Evolutionary conservation across 805 yeast species (phyloP), one percentile per base, ranked within the genome.

Genomic region (Candida piceae): DNA sequence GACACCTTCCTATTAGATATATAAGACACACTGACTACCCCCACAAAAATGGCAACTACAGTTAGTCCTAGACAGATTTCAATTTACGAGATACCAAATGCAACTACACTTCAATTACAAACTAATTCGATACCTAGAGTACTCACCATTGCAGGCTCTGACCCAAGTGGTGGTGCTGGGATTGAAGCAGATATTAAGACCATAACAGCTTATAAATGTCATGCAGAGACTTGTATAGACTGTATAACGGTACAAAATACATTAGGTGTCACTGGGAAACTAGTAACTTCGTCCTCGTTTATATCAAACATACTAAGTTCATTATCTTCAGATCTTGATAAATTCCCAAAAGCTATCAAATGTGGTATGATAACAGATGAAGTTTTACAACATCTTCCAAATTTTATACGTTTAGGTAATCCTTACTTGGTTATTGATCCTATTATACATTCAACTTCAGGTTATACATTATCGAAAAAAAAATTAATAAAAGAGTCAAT

Each of bases 91-190:
- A 31, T 31, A 13, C n/a, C 11, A 7, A 31, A 31, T 13, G 17
- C 24, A 3, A 25, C 29, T n/a, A 25, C 12, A 4, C 22, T 18
- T 12, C 8, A 12, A 17, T 8, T 28, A 16, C 29, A 32, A n/a
- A 9, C 27, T 8, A n/a, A 7, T 13, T 19, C 28, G 7, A 10
- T n/a, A 8, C 66, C 69, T 3, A 62, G 64, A 1, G 74, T 72
- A 1, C 46, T 72, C 38, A 67, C 72, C 1, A 60, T 72, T 30
- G 87, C 87, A 2, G 95, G 95, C 0, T 80, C 90, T 0, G 96
- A 86, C 55, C 74, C 80, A 30, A 80, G 90, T 9, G 96, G 95
- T 3, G 95, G 95, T 4, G 95, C 96, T 2, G 96, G 96, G 3
- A 78, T 86, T 34, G 95, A 86, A 57, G 95, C 95, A 1, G 96